Conservation (phyloP, 139 green algal species). For the Tetraselmis striata region DNA sequence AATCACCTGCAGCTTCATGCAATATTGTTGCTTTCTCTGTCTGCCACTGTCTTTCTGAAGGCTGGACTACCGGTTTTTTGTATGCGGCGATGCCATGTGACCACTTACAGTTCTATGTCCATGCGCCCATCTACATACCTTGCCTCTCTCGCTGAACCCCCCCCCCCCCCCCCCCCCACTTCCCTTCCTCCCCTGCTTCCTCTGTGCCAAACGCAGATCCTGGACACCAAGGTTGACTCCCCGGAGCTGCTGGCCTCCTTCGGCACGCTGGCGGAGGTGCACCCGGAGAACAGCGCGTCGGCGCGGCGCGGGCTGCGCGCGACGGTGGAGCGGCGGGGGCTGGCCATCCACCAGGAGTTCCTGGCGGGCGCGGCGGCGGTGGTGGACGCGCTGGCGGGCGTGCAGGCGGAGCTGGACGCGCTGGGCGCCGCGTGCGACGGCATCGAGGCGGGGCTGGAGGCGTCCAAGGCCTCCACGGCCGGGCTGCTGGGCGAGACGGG, state of each 20-base stretch:
- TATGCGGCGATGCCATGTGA: neutral
- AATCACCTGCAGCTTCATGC: too few species aligned
- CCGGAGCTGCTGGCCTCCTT: constrained; percentile 72
- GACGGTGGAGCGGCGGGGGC: constrained; percentile 67
- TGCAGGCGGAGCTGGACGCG: constrained; percentile 67
- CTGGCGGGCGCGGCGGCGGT: constrained; percentile 58
- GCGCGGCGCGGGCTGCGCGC: constrained; percentile 44
- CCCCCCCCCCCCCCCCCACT: too few species aligned
- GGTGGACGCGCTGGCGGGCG: constrained; percentile 62
- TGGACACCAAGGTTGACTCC: constrained; percentile 79
- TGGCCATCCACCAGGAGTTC: constrained; percentile 73
- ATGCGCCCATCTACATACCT: neutral
- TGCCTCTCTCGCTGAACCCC: neutral
- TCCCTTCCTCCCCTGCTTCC: too few species aligned
- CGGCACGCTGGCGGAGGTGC: constrained; percentile 66
- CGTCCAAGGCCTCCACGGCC: constrained; percentile 27
- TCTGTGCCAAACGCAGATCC: constrained; percentile 43
- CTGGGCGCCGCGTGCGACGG: constrained; percentile 57
- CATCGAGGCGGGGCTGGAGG: constrained; percentile 36
- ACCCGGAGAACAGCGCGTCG: constrained; percentile 62
- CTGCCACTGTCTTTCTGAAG: neutral
- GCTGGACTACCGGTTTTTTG: neutral
- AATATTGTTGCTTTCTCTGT: neutral
- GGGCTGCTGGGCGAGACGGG: constrained; percentile 54
- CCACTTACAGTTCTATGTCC: neutral